Evolutionary conservation across 225 moss, liverwort and hornwort species (phyloP).

Genomic region (Polytrichum formosum): DNA sequence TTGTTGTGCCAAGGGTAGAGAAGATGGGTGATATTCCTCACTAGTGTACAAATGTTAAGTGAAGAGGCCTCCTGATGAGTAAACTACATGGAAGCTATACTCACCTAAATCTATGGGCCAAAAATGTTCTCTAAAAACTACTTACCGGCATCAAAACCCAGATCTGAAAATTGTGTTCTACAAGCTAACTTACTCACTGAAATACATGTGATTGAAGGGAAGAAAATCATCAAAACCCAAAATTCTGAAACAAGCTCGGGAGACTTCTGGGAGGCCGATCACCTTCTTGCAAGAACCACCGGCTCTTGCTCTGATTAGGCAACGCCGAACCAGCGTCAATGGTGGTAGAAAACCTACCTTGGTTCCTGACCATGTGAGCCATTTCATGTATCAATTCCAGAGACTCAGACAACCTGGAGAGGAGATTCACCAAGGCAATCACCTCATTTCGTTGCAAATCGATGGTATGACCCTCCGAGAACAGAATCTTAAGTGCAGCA

Average conservation of each 20-base stretch:
- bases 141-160: too few species aligned
- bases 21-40: neutral
- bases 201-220: too few species aligned
- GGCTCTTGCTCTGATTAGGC: conserved; percentile 40
- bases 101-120: conserved; percentile 6
- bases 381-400: conserved; percentile 73
- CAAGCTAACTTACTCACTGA: too few species aligned
- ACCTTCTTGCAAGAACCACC: conserved; percentile 52
- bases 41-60: conserved; percentile 31
- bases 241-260: conserved; percentile 54
- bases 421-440: conserved; percentile 76
- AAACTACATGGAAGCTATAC: conserved; percentile 6
- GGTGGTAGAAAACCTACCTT: conserved; percentile 16
- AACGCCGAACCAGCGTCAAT: conserved; percentile 21
- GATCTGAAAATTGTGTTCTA: too few species aligned
- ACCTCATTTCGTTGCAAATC: conserved; percentile 95
- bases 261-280: conserved; percentile 41
- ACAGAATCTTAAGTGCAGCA: conserved; percentile 86
- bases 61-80: conserved; percentile 2
- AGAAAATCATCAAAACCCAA: conserved; percentile 10
- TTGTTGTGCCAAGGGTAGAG: too few species aligned
- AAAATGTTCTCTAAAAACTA: conserved; percentile 4
- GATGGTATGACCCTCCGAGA: conserved; percentile 50
- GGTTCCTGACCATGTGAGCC: conserved; percentile 45
- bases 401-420: conserved; percentile 85